Conservation (phyloP, 768 basidiomycete species). For the Rubroboletus satanas region DNA sequence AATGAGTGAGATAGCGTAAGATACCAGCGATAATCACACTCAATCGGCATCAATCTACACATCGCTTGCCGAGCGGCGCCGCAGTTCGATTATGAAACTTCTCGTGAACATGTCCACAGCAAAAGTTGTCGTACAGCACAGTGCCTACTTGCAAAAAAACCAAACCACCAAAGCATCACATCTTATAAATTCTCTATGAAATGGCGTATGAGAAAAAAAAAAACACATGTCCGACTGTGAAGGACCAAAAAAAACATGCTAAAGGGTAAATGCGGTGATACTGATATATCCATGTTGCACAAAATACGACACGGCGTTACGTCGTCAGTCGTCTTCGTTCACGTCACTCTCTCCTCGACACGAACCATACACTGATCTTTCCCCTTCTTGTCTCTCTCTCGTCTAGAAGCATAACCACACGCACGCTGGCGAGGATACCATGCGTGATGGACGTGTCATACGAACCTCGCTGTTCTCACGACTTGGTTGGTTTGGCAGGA, state of each 20-base stretch:
- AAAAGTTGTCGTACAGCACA: no score
- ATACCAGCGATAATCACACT: no score
- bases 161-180: no score
- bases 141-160: no score
- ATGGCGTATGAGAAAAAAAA: not conserved
- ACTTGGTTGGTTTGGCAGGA: slow-evolving; percentile 31
- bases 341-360: not conserved
- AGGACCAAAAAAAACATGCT: no score
- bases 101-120: no score
- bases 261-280: no score
- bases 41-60: no score
- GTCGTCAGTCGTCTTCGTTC: slow-evolving; percentile 7
- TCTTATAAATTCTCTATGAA: not conserved
- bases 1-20: no score
- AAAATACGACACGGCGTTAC: slow-evolving; percentile 11
- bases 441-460: not conserved
- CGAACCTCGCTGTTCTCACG: not conserved
- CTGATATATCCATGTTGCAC: not conserved
- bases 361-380: not conserved
- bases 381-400: not conserved
- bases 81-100: no score
- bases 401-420: not conserved
- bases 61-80: no score
- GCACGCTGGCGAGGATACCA: not conserved
- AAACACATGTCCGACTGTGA: not conserved